Evolutionary conservation across 2,329 filamentous ascomycete species (phyloP).

Genomic region (Colletotrichum paranaense): DNA sequence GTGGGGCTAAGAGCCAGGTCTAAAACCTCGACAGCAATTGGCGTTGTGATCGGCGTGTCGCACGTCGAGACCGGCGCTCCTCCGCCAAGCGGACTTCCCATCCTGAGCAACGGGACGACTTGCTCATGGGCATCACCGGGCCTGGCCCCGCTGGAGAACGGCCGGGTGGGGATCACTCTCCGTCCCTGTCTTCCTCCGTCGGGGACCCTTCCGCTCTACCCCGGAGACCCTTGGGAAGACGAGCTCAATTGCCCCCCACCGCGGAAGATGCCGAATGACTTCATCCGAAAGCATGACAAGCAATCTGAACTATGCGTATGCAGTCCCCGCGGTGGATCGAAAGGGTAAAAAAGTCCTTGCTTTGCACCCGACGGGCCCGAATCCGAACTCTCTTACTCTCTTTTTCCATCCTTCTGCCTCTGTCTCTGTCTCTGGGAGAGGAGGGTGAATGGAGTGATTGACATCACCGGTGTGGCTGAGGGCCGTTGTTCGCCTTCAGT

Average conservation of each 20-base stretch:
- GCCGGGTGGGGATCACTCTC: constrained; percentile 13
- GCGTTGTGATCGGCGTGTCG: constrained; percentile 15
- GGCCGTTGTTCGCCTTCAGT: background rate
- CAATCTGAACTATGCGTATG: constrained; percentile 5
- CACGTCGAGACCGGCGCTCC: constrained; percentile 4
- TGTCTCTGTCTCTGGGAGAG: background rate
- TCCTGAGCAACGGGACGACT: background rate
- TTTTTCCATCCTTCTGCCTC: too few species aligned
- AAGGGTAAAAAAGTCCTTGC: background rate
- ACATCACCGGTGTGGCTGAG: background rate
- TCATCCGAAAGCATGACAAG: constrained; percentile 19
- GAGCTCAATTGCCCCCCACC: background rate
- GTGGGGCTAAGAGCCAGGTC: background rate
- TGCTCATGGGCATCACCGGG: background rate
- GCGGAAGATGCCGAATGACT: constrained; percentile 19
- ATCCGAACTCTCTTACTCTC: background rate
- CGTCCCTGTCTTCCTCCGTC: background rate
- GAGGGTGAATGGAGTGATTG: background rate
- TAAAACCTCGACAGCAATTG: background rate
- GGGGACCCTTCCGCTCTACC: background rate
- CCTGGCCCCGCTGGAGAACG: background rate
- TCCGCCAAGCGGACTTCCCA: constrained; percentile 16
- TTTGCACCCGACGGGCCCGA: constrained; percentile 25
- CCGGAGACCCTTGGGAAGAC: background rate
- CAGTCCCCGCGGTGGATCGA: background rate